These are phyloP conservation scores for Blumeria graminis DNA, from an alignment of 2,329 filamentous ascomycete genomes.

Conservation along the genomic window DNA sequence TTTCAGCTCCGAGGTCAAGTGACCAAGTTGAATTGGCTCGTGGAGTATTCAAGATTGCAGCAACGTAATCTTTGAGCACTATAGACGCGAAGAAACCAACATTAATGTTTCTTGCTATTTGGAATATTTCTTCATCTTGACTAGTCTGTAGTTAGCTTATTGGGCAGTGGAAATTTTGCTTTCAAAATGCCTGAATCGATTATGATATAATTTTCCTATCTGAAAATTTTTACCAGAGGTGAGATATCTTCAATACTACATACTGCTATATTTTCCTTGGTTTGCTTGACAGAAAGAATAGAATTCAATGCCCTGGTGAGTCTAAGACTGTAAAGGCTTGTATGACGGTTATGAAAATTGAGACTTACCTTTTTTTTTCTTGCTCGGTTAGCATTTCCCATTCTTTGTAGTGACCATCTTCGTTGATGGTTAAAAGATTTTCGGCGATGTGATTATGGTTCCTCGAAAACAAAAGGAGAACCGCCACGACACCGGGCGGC, in stretches of 20 bases:
- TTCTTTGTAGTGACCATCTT: conserved; percentile 19
- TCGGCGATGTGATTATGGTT: conserved; percentile 22
- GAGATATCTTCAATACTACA: too few relatives aligned
- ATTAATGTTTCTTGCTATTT: conserved; percentile 22
- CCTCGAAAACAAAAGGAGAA: conserved; percentile 21
- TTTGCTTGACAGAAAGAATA: too few relatives aligned
- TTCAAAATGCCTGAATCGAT: too few relatives aligned
- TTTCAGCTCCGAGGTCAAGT: conserved; percentile 21
- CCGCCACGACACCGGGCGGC: conserved; percentile 21
- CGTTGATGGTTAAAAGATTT: conserved; percentile 19
- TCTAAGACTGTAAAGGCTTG: too few relatives aligned
- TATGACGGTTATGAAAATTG: too few relatives aligned
- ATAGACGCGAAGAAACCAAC: conserved; percentile 23
- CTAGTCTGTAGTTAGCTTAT: conserved; percentile 7
- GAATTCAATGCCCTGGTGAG: too few relatives aligned
- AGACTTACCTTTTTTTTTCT: conserved; percentile 17
- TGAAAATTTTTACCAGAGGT: too few relatives aligned
- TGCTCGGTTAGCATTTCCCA: conserved; percentile 18
- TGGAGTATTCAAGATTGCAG: conserved; percentile 21
- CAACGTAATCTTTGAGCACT: conserved; percentile 22
- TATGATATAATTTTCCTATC: too few relatives aligned
- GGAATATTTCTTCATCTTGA: conserved; percentile 25
- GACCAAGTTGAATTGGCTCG: conserved; percentile 22
- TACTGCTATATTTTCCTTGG: too few relatives aligned
- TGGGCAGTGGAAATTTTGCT: background rate